phyloP scores from a whole-genome alignment of 306 rosid genomes.

The Crotalaria pallida region DNA sequence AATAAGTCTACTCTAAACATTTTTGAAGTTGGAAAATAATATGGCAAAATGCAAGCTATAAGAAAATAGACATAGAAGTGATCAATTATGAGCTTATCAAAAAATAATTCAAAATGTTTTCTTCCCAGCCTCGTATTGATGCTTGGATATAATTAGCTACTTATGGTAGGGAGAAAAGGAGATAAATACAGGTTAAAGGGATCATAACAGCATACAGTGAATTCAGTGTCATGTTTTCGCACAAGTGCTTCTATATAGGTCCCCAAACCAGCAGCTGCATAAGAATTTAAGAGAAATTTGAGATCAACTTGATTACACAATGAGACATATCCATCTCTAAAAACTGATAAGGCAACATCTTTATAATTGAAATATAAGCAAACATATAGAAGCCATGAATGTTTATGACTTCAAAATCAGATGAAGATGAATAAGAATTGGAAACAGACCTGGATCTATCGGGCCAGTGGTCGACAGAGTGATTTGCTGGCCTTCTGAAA shows the following conservation, averaged over 20 bases:
- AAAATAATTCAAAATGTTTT: not conserved
- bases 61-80: not conserved
- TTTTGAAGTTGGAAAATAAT: not conserved
- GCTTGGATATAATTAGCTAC: not conserved
- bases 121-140: not conserved
- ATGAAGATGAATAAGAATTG: conserved; percentile 6
- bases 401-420: conserved; percentile 8
- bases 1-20: too few relatives aligned
- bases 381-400: conserved; percentile 5
- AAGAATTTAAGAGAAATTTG: conserved; percentile 23
- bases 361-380: not conserved
- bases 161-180: not conserved
- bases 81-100: not conserved
- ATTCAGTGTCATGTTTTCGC: conserved; percentile 89
- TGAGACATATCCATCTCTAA: not conserved
- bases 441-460: conserved; percentile 74
- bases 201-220: conserved; percentile 56
- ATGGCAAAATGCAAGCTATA: not conserved
- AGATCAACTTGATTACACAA: not conserved
- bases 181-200: conserved; percentile 14
- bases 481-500: conserved; percentile 44
- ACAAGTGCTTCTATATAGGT: conserved; percentile 94
- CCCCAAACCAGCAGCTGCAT: conserved; percentile 97
- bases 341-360: not conserved
- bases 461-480: conserved; percentile 68